Percentiles rank a stretch among this genome's conserved stretches.
phyloP scores from a whole-genome alignment of 2,329 filamentous ascomycete genomes.

The Penicillium sp. region DNA sequence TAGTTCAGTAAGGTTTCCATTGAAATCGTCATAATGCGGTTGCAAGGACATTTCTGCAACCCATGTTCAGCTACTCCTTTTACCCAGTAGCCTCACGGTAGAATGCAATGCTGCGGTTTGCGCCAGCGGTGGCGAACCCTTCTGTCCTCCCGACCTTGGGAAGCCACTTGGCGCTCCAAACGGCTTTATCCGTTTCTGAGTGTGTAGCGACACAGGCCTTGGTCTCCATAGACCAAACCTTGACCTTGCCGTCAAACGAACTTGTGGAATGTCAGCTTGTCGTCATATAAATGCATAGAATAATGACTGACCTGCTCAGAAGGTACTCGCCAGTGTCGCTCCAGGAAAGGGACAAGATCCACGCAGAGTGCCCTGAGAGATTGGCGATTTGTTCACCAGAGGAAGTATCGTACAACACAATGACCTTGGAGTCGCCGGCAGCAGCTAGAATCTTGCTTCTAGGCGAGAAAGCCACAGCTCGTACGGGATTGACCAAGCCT shows the following conservation, averaged over 20 bases:
- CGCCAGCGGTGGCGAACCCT: conserved; percentile 77
- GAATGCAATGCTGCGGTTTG: conserved; percentile 72
- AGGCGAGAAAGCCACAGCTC: conserved; percentile 83
- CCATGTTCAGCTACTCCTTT: conserved; percentile 15
- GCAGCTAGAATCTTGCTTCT: conserved; percentile 80
- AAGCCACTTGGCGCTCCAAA: conserved; percentile 85
- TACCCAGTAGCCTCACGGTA: conserved; percentile 76
- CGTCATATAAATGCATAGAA: not conserved
- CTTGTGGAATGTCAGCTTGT: conserved; percentile 35
- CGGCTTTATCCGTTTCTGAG: conserved; percentile 77
- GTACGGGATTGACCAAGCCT: conserved; percentile 84
- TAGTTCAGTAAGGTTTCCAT: conserved; percentile 11
- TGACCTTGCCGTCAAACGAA: conserved; percentile 88
- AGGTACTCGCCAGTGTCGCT: conserved; percentile 89
- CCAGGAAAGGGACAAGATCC: conserved; percentile 92
- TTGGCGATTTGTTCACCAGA: conserved; percentile 92
- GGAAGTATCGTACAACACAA: conserved; percentile 86
- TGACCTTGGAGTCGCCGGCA: conserved; percentile 82
- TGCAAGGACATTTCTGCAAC: not conserved
- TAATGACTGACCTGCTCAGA: conserved; percentile 64
- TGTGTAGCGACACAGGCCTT: conserved; percentile 87
- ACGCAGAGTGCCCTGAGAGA: conserved; percentile 73
- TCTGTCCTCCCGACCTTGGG: conserved; percentile 61
- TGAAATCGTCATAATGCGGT: conserved; percentile 11
- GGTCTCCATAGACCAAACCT: conserved; percentile 89